Evolutionary conservation across 2,329 filamentous ascomycete species (phyloP).

Genomic region (Teratosphaeria epicoccoides): DNA sequence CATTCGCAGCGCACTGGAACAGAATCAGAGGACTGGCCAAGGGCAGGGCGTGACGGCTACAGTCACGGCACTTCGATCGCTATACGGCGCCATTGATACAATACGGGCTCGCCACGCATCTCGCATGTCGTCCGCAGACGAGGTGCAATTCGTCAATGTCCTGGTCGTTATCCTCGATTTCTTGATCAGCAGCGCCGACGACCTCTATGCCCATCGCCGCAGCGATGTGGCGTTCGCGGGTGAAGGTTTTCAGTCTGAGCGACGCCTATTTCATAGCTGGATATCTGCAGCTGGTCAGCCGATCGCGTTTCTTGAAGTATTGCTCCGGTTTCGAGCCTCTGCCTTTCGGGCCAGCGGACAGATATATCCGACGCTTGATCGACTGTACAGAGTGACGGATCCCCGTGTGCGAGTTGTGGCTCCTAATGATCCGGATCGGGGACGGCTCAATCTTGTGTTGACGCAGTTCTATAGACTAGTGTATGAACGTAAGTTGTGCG

Average conservation of each 20-base stretch:
- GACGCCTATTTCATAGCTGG: constrained; percentile 1
- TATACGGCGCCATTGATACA: constrained; percentile 5
- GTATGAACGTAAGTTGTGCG: background rate
- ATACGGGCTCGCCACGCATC: constrained; percentile 2
- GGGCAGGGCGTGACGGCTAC: constrained; percentile 5
- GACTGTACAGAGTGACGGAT: background rate
- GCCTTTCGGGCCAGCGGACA: background rate
- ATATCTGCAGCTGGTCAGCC: constrained; percentile 4
- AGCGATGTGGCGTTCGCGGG: constrained; percentile 4
- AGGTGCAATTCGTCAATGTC: background rate
- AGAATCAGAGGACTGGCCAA: background rate
- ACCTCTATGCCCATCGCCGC: constrained; percentile 2
- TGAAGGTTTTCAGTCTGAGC: constrained; percentile 3
- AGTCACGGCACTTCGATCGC: constrained; percentile 1
- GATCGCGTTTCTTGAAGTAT: constrained; percentile 2
- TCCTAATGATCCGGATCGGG: background rate
- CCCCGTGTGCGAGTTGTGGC: background rate
- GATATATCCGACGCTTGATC: background rate
- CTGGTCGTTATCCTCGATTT: constrained; percentile 3
- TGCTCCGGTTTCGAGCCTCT: background rate
- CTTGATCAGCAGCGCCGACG: constrained; percentile 3
- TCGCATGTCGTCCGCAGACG: background rate
- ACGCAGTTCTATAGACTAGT: background rate
- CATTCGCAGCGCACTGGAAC: constrained; percentile 2
- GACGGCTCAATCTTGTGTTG: background rate